A percentile compares a stretch with the other conserved stretches of the same genome.
Evolutionary conservation across 2,329 filamentous ascomycete species (phyloP).

Genomic region (Penicillium sp.): DNA sequence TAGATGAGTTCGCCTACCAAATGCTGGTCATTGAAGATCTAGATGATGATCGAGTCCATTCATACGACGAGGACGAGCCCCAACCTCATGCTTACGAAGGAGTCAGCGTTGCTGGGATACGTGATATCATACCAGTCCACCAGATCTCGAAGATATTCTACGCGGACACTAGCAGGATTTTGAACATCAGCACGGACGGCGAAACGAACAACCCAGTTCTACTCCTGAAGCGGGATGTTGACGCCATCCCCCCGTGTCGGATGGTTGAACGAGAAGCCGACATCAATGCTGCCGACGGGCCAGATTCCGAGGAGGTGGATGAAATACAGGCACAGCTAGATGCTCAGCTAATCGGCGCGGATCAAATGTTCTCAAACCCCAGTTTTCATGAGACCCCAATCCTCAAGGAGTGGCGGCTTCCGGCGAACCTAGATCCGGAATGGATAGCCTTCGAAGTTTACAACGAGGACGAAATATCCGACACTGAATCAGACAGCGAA

Average conservation of each 20-base stretch:
- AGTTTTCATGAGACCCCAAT: slow-evolving; percentile 38
- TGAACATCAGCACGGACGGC: slow-evolving; percentile 76
- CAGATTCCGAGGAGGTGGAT: slow-evolving; percentile 43
- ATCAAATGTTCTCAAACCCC: neutral
- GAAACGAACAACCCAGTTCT: slow-evolving; percentile 75
- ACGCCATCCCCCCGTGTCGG: slow-evolving; percentile 65
- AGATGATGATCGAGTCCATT: slow-evolving; percentile 71
- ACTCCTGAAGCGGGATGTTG: slow-evolving; percentile 72
- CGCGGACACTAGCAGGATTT: slow-evolving; percentile 84
- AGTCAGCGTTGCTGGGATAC: slow-evolving; percentile 65
- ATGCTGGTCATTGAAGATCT: slow-evolving; percentile 83
- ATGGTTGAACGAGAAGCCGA: slow-evolving; percentile 58
- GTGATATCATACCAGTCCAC: slow-evolving; percentile 71
- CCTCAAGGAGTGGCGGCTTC: slow-evolving; percentile 63
- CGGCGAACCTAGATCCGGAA: slow-evolving; percentile 78
- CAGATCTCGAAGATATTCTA: slow-evolving; percentile 92
- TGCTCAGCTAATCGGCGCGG: slow-evolving; percentile 39
- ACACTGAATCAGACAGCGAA: slow-evolving; percentile 56
- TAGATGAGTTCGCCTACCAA: slow-evolving; percentile 77
- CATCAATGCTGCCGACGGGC: slow-evolving; percentile 33
- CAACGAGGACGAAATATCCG: slow-evolving; percentile 64
- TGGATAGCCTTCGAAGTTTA: slow-evolving; percentile 93
- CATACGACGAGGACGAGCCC: slow-evolving; percentile 63
- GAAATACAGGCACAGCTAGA: slow-evolving; percentile 46
- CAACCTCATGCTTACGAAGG: slow-evolving; percentile 65